Percentiles rank a stretch among this genome's conserved stretches.
These are phyloP conservation scores for Wickerhamiella domercqiae DNA, from an alignment of 805 yeast genomes.

Conservation along the genomic window DNA sequence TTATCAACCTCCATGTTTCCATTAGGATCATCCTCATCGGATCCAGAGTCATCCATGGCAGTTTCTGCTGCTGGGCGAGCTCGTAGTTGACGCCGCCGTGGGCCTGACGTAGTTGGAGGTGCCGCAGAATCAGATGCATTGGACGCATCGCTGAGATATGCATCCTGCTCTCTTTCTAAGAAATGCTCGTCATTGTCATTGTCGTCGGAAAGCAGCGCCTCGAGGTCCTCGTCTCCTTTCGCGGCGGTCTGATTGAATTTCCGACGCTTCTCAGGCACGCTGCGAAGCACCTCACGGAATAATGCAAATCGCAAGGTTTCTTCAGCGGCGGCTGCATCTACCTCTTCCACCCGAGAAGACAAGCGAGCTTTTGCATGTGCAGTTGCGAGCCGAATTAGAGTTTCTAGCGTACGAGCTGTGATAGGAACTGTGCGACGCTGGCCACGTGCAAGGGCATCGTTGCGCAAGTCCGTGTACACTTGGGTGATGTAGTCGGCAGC, in stretches of 20 bases:
- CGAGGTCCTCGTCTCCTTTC: conserved; percentile 20
- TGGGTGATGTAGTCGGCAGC: conserved; percentile 73
- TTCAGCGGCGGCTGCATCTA: conserved; percentile 79
- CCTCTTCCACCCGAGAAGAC: conserved; percentile 52
- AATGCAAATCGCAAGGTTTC: conserved; percentile 71
- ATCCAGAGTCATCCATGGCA: conserved; percentile 26
- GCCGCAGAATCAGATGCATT: conserved; percentile 22
- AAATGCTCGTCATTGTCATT: conserved; percentile 20
- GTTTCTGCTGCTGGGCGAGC: conserved; percentile 20
- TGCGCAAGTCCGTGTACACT: conserved; percentile 68
- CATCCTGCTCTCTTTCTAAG: conserved; percentile 30
- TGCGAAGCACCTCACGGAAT: conserved; percentile 52
- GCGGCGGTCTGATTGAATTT: conserved; percentile 12
- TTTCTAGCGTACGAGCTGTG: conserved; percentile 96
- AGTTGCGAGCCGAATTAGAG: conserved; percentile 82
- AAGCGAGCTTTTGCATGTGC: conserved; percentile 96
- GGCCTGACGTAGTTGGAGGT: too few relatives aligned
- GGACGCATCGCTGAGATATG: conserved; percentile 31
- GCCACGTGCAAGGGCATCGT: conserved; percentile 36
- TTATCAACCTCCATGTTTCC: conserved; percentile 10
- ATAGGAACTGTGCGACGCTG: conserved; percentile 69
- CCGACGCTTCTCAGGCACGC: conserved; percentile 24
- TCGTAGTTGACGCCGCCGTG: too few relatives aligned
- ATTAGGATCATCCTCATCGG: conserved; percentile 8
- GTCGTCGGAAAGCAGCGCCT: conserved; percentile 13